Conservation (phyloP, 345 rosid genomes). For the Gossypium thurberi region DNA sequence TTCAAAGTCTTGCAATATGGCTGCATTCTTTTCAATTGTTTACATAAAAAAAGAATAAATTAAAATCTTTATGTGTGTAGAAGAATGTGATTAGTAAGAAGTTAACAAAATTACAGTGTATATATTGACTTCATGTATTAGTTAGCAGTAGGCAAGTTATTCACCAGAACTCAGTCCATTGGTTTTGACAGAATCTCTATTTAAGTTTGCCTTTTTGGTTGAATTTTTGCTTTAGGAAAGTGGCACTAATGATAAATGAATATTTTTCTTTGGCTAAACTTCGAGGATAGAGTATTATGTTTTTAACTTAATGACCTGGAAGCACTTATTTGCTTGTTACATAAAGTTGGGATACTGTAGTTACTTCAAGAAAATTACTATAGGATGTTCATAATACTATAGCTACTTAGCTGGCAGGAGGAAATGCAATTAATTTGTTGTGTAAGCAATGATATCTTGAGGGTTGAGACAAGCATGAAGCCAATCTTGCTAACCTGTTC, state of each 20-base stretch:
- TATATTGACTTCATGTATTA: no score
- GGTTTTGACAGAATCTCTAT: no score
- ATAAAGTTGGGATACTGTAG: not conserved
- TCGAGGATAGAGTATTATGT: not conserved
- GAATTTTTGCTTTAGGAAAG: no score
- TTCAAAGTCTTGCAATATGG: constrained; percentile 8
- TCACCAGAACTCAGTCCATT: no score
- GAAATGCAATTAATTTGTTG: not conserved
- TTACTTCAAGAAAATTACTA: not conserved
- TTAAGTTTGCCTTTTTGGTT: no score
- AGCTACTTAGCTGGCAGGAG: not conserved
- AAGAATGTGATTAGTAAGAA: not conserved
- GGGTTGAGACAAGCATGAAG: not conserved
- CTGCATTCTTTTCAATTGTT: constrained; percentile 2
- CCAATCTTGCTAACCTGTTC: not conserved
- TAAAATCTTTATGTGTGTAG: not conserved
- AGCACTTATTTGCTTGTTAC: not conserved
- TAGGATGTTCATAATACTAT: not conserved
- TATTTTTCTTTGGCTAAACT: not conserved
- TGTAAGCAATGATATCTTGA: constrained; percentile 3
- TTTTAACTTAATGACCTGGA: not conserved
- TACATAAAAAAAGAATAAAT: not conserved
- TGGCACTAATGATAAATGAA: not conserved
- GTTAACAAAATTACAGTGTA: not conserved
- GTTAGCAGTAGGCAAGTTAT: no score